These are phyloP conservation scores for Pisolithus orientalis DNA, from an alignment of 768 basidiomycete species.

Conservation along the genomic window DNA sequence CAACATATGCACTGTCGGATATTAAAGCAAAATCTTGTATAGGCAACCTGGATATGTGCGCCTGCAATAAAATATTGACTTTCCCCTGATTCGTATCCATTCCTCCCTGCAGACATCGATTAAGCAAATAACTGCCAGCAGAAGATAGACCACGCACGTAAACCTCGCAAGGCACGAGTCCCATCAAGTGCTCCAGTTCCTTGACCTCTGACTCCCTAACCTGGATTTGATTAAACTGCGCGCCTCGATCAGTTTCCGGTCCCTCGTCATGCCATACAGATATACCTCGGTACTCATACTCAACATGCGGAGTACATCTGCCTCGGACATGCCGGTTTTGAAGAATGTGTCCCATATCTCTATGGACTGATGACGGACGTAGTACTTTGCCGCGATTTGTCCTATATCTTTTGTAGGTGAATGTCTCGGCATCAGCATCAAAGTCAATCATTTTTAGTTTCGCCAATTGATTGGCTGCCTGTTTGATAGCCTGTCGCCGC, in stretches of 20 bases:
- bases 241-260: neutral
- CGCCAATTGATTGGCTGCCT: constrained; percentile 62
- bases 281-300: constrained; percentile 86
- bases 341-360: constrained; percentile 82
- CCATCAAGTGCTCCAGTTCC: constrained; percentile 70
- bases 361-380: constrained; percentile 80
- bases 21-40: constrained; percentile 95
- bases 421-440: constrained; percentile 48
- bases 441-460: constrained; percentile 78
- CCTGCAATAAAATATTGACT: constrained; percentile 93
- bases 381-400: constrained; percentile 95
- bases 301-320: constrained; percentile 82
- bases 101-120: constrained; percentile 45
- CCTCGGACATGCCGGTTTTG: constrained; percentile 82
- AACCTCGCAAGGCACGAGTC: constrained; percentile 72
- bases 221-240: constrained; percentile 91
- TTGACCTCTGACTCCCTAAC: constrained; percentile 83
- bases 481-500: constrained; percentile 58
- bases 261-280: neutral
- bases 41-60: constrained; percentile 71
- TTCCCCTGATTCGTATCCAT: constrained; percentile 67
- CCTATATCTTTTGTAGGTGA: constrained; percentile 84
- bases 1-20: constrained; percentile 90
- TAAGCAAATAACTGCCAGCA: neutral
- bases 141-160: constrained; percentile 40